Evolutionary conservation across 192 early-diverging fungal species (phyloP), one percentile per base, ranked within the genome.

Genomic region (Podila verticillata): DNA sequence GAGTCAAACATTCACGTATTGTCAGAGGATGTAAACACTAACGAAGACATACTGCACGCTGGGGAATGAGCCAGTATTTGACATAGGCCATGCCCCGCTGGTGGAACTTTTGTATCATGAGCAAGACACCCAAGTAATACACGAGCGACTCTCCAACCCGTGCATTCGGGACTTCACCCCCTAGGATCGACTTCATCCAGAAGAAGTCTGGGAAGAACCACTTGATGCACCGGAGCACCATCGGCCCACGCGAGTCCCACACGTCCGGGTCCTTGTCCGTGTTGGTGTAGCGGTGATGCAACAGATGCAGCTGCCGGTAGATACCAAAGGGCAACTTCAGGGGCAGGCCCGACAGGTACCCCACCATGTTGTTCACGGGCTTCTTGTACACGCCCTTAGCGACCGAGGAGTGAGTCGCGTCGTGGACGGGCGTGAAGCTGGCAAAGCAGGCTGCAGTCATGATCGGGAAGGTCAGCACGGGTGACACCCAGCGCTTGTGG

Each of bases 61-160:
- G 74, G 4, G 74, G 74, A 19, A 77, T 48, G n/a, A 77, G 47
- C 74, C 74, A 77, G 28, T 77, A 77, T 19, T 77, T 77, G 68
- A 77, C 57, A 59, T 57, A 6, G 56, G 49, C 64, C 59, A 77
- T 70, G 39, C 68, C 68, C 20, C 44, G 35, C n/a, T 57, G n/a
- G 13, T 66, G 56, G 60, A 77, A 63, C 63, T 65, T 65, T 34
- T 31, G 36, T 57, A 70, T 39, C 31, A 30, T 48, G 34, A 66
- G 6, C n/a, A 77, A 61, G 47, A 24, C 30, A 26, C 51, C 19
- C 30, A 69, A 7, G 13, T 77, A 77, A 35, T 61, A 77, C 5
- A 77, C 17, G 6, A 48, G 48, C 3, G 74, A 30, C 4, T 77
- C 39, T 7, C 57, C 0, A 1, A 70, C n/a, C 32, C 69, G 68